Evolutionary conservation across 2,329 filamentous ascomycete species (phyloP), one percentile per base, ranked within the genome.

Genomic region (Penicillium sp.): DNA sequence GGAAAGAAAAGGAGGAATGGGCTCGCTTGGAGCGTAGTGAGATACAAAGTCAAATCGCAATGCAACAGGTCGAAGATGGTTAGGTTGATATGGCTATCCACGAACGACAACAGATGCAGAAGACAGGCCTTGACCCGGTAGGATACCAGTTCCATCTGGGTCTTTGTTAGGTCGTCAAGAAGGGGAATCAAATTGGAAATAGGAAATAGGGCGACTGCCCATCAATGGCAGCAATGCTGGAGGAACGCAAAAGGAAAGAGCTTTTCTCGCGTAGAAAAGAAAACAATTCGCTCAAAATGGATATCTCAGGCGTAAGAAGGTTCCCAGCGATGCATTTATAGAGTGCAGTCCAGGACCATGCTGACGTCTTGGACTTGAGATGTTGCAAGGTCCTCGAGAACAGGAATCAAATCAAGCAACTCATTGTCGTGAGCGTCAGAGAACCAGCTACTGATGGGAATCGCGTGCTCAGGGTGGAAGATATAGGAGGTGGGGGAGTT

Each of bases 381-480:
- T 63, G 89, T 88, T 59, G 94, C 93, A 70, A 99, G 82, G 76
- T 99, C 94, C 81, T 99, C 94, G 63, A 99, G 90, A 67, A 99
- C 94, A 49, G 94, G 94, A 73, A 99, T 97, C 67, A 99, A 81
- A 73, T 99, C 94, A 68, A 99, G 82, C 59, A 99, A 83, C 81
- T 99, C 94, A 76, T 99, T 99, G 79, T 99, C 94, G 76, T 99
- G 94, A 58, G 94, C 94, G 77, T 99, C 94, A 63, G 92, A 97
- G 79, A 99, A 99, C 94, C 94, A 99, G 81, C 93, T 97, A 83
- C 92, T 97, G 78, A 99, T 99, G 26, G 94, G 94, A 46, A 99
- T 93, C 57, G 94, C 94, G 74, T 99, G 94, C 78, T 99, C 93
- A 23, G 94, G 94, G 72, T 99, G 94, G 83, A 99, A 99, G 68